Base-by-base conservation (phyloP, 2,329 filamentous ascomycete species). In the Talaromyces rugulosus region DNA sequence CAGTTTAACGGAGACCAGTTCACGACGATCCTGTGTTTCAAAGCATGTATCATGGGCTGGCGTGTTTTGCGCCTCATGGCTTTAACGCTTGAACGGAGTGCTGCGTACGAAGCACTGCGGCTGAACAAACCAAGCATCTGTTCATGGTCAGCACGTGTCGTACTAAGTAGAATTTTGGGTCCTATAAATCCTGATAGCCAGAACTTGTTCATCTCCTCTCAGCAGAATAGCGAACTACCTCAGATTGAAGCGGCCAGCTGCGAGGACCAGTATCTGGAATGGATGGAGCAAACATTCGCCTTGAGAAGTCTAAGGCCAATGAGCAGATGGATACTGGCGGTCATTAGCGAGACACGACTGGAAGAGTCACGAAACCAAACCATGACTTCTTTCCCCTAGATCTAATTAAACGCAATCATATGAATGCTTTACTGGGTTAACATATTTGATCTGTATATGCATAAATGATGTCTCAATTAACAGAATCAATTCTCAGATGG, bases 21-120 rank as follows among this genome's bases (percentile, higher is more conserved):
- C 12, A 40, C 33, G 33, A 57, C 55, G 14, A 42, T 57, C 16
- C 55, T 57, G 2, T 16, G 55, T 8, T 57, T 57, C 23, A 57
- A 57, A 44, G 55, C 55, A 9, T 57, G 55, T 11, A 42, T 57
- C 30, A 57, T 57, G 55, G 55, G 55, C 23, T 57, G 55, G 55
- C 55, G 55, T 12, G 55, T 57, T 34, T 6, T 57, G 36, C 55
- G 55, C 7, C 33, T 57, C 4, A 57, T 57, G 55, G 18, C 55
- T 36, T 12, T 56, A 16, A 28, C 23, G 23, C 31, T 56, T 12
- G 54, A 56, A 9, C 28, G 54, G 31, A 36, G n/a, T n/a, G 27
- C 27, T 33, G 23, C 31, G 14, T 23, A 36, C 42, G 55, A 40
- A 23, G 55, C 36, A 14, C 34, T 57, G 30, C 47, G 27, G 9